Evolutionary conservation across 1,139 yeast genomes (phyloP).

Genomic region (Taphrina communis): DNA sequence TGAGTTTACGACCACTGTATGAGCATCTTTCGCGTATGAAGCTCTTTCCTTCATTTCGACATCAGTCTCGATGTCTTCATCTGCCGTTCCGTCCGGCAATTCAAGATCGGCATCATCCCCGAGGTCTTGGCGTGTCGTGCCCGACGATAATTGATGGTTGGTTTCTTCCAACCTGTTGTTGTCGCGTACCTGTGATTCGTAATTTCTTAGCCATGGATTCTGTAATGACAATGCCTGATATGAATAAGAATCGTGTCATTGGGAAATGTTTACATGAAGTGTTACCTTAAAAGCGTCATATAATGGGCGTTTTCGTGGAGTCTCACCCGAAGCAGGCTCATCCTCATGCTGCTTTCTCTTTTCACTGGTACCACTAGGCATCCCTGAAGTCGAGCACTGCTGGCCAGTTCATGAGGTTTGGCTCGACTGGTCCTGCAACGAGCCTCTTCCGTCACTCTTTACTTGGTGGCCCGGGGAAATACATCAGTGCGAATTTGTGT

Average conservation of each 20-base stretch:
- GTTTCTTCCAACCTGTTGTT: too few species aligned
- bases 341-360: constrained; percentile 23
- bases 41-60: constrained; percentile 26
- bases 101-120: background rate
- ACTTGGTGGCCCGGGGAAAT: constrained; percentile 5
- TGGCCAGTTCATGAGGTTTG: constrained; percentile 25
- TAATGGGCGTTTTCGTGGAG: constrained; percentile 25
- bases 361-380: constrained; percentile 4
- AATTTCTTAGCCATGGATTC: background rate
- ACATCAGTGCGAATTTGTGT: background rate
- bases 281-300: constrained; percentile 37
- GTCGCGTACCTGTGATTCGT: background rate
- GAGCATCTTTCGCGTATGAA: constrained; percentile 39
- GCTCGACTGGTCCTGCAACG: constrained; percentile 4
- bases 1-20: constrained; percentile 37
- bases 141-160: background rate
- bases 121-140: background rate
- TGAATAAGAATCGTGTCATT: background rate
- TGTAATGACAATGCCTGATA: constrained; percentile 2
- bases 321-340: background rate
- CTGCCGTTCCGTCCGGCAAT: background rate
- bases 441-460: constrained; percentile 1
- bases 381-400: constrained; percentile 4
- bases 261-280: constrained; percentile 3
- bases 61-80: constrained; percentile 1